Evolutionary conservation across 371 early-diverging fungal species (phyloP), one percentile per base, ranked within the genome.

Genomic region (Batkoa obscura): DNA sequence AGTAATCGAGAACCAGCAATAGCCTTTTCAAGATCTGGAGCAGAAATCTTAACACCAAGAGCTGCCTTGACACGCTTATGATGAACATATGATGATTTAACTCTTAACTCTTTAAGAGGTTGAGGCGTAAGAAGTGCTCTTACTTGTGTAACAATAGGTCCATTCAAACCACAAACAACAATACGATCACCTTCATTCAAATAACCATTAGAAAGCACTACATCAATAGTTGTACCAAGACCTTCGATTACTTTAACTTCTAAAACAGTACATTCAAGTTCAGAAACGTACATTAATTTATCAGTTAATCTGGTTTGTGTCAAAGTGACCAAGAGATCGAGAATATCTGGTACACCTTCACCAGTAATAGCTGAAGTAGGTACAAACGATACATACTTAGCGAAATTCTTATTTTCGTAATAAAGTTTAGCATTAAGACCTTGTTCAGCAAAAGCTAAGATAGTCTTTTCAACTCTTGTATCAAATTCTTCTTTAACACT

Each of bases 191-290:
- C 98, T 75, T 98, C 98, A 60, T 83, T 79, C 61, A 99, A 68
- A 54, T 86, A 80, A 65, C 99, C 99, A 70, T 99, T 99, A 33
- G 91, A 89, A 59, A 99, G 77, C 47, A 99, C 86, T 43, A 96
- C 99, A 76, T 99, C 99, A 58, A 99, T 88, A 0, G 99, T 97
- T 0, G 94, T 94, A 61, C 99, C 99, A 53, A 91, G 80, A 61
- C 99, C 99, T 74, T 99, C 99, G 65, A 95, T 86, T n/a, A 95
- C 94, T 78, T 99, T 98, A 62, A 99, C 98, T 79, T 99, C 99
- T 55, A 99, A 73, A 48, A 99, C 95, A 23, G 99, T 98, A 76
- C 97, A 95, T 75, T 99, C 96, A 15, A 98, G 76, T 66, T 90
- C 90, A 9, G 90, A 86, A 54, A 91, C 73, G 66, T 95, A 98